A percentile compares a stretch with the other conserved stretches of the same genome.
These are phyloP conservation scores for Pichia paraexigua DNA, from an alignment of 805 yeast genomes.

Conservation along the genomic window DNA sequence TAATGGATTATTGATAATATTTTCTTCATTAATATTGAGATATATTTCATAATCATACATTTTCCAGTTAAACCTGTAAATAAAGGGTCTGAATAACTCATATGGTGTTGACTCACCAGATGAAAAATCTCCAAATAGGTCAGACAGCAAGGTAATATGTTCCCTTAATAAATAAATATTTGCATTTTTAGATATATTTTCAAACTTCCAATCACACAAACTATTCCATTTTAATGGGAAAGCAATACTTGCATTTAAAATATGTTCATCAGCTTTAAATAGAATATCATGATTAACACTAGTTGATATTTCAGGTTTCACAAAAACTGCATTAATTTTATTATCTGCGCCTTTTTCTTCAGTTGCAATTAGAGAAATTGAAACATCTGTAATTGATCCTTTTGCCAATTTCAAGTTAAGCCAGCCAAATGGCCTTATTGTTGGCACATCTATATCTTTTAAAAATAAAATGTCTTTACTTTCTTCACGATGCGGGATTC, in stretches of 20 bases:
- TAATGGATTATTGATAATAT: conserved; percentile 81
- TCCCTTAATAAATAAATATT: conserved; percentile 69
- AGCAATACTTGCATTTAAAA: conserved; percentile 47
- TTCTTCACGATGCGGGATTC: conserved; percentile 78
- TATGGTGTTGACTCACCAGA: conserved; percentile 66
- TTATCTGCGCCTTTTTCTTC: conserved; percentile 47
- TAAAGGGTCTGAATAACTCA: conserved; percentile 67
- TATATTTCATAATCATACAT: conserved; percentile 49
- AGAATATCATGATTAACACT: conserved; percentile 86
- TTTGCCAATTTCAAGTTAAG: conserved; percentile 57
- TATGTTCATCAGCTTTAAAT: conserved; percentile 52
- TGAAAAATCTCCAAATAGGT: conserved; percentile 67
- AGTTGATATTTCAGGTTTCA: conserved; percentile 57
- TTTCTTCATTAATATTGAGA: conserved; percentile 78
- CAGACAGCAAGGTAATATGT: conserved; percentile 67
- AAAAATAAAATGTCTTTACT: conserved; percentile 53
- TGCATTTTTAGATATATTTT: conserved; percentile 42
- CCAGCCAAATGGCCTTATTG: conserved; percentile 82
- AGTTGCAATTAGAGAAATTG: conserved; percentile 46
- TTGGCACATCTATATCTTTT: conserved; percentile 8
- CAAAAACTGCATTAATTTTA: conserved; percentile 36
- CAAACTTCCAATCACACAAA: conserved; percentile 57
- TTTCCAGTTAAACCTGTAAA: conserved; percentile 54
- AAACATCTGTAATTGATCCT: conserved; percentile 41
- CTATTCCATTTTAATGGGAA: conserved; percentile 85